phyloP scores from a whole-genome alignment of 495 filamentous ascomycete genomes.

The Trichocladium uniseriatum region DNA sequence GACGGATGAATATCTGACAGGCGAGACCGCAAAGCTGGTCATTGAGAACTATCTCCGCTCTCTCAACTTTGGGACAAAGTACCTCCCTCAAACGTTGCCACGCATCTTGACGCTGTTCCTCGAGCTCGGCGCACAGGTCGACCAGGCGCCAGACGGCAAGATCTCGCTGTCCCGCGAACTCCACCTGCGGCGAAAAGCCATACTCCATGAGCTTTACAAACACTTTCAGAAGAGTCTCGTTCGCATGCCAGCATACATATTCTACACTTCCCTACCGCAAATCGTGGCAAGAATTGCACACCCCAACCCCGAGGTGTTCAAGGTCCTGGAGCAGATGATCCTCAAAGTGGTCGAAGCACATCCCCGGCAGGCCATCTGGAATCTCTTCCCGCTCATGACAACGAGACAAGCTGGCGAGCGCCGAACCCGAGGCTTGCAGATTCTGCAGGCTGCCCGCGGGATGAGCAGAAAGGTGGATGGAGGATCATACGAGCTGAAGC shows the following conservation, averaged over 20 bases:
- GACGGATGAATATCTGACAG: constrained; percentile 48
- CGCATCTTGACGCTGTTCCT: constrained; percentile 88
- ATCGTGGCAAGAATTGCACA: constrained; percentile 88
- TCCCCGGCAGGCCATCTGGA: constrained; percentile 92
- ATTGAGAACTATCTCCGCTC: constrained; percentile 89
- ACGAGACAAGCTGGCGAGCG: constrained; percentile 40
- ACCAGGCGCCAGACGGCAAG: constrained; percentile 57
- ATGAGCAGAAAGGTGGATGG: constrained; percentile 29
- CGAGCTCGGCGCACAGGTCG: constrained; percentile 70
- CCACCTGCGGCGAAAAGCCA: constrained; percentile 42
- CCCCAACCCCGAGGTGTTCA: constrained; percentile 64
- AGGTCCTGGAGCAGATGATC: constrained; percentile 66
- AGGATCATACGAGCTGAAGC: constrained; percentile 45
- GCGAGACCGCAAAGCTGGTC: constrained; percentile 79
- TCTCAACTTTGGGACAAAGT: constrained; percentile 80
- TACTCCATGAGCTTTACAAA: constrained; percentile 60
- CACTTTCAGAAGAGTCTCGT: constrained; percentile 64
- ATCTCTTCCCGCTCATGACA: constrained; percentile 69
- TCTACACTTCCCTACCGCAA: constrained; percentile 88
- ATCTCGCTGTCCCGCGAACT: constrained; percentile 55
- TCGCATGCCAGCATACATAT: constrained; percentile 73
- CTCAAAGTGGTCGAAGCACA: constrained; percentile 67
- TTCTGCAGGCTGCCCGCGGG: constrained; percentile 37
- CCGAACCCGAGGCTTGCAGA: constrained; percentile 40
- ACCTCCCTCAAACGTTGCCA: constrained; percentile 87